Evolutionary conservation across 805 yeast genomes (phyloP), one percentile per base, ranked within the genome.

Genomic region (Candida easanensis): DNA sequence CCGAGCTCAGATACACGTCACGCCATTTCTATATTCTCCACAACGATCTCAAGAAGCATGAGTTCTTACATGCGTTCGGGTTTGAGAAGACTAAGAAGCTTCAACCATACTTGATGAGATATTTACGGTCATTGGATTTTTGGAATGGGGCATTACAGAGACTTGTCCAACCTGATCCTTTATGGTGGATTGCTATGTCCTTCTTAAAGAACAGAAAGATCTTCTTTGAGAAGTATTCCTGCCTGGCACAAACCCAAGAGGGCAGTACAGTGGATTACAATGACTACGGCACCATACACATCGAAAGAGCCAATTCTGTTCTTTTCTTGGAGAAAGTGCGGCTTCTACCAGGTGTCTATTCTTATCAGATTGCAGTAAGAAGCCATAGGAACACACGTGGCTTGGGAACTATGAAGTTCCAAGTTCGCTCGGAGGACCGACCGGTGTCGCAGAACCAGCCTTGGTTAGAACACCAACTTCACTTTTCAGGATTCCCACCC

Each of bases 161-260:
- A 23, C 49, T 64, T 4, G 47, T 35, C 49, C 6, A 19, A 4
- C 57, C 56, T 3, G 57, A 52, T 63, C 5, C 50, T 45, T 16
- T 53, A 0, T 81, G 84, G 84, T 67, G 63, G 48, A 61, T 79
- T 22, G 64, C 79, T 1, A 76, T 74, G 47, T 69, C 77, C 0
- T 61, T 81, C 7, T 59, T 77, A 44, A 69, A 68, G 47, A 79
- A 77, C 52, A 69, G 77, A 38, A 59, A 84, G 33, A 51, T 80
- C 22, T 80, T 73, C 57, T 78, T 82, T 15, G 17, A 34, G 21
- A 23, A n/a, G 11, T 5, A 23, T 11, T 15, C 11, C 18, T 11
- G 5, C 20, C 11, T 23, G 18, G 15, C 25, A n/a, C 37, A 34
- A 14, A 22, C 19, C 18, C 5, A 20, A 19, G 43, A 49, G 27